phyloP scores from a whole-genome alignment of 495 filamentous ascomycete genomes.

The Parathielavia hyrcaniae region DNA sequence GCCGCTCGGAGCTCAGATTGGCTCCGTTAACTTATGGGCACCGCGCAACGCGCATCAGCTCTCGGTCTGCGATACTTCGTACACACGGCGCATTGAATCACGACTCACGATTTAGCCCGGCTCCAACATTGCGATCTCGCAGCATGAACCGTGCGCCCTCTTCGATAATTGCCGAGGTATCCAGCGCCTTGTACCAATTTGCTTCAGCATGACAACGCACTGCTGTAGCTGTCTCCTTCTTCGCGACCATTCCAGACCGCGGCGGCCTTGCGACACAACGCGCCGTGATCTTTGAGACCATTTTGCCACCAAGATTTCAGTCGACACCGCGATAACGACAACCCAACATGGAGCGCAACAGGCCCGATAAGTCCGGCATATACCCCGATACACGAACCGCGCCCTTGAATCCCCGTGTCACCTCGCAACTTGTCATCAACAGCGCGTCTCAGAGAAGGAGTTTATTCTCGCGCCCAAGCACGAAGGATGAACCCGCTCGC shows the following conservation, averaged over 20 bases:
- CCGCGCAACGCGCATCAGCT: constrained; percentile 5
- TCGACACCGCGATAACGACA: constrained; percentile 1
- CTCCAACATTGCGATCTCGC: too few relatives aligned
- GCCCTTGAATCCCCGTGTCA: constrained; percentile 20
- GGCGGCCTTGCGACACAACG: background rate
- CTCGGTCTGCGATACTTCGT: constrained; percentile 3
- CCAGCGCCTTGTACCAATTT: background rate
- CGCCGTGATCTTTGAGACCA: background rate
- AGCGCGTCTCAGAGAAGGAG: constrained; percentile 24
- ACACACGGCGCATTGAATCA: too few relatives aligned
- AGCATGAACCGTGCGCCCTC: background rate
- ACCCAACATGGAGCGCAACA: constrained; percentile 27
- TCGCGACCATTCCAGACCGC: constrained; percentile 6
- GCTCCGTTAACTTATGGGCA: background rate
- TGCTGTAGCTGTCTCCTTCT: background rate
- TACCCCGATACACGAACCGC: constrained; percentile 5
- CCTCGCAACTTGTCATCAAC: constrained; percentile 24
- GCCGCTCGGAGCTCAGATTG: too few relatives aligned
- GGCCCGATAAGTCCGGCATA: constrained; percentile 7
- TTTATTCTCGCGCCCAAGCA: constrained; percentile 22
- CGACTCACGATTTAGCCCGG: too few relatives aligned
- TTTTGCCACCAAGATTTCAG: background rate
- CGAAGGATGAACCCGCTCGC: constrained; percentile 18
- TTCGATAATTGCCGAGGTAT: background rate
- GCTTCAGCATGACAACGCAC: constrained; percentile 9